Base-by-base conservation (phyloP, 768 basidiomycete genomes). In the Pholiota microspora region DNA sequence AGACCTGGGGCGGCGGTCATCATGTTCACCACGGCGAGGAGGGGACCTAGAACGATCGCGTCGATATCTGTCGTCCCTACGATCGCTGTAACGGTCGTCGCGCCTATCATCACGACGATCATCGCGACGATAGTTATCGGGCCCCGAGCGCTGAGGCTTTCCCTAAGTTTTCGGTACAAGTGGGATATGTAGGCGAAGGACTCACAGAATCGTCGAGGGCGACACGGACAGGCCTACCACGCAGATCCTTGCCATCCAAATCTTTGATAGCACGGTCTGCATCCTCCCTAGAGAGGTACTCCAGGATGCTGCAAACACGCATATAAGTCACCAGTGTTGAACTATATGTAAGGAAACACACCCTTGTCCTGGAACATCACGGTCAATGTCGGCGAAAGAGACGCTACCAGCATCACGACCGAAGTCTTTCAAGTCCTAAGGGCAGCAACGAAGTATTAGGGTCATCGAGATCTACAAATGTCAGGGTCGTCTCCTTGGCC, bases 341-440 rank as follows among this genome's bases (percentile, higher is more conserved):
- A 2, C n/a, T 8, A 24, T 18, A 24, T 4, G 34, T 29, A 27
- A 13, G 29, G 32, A 13, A 2, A 71, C 88, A 58, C 58, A 97
- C 95, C 96, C 96, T 77, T 92, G 86, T 28, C 89, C 89, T 23
- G 90, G 84, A 58, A 71, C 69, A 65, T 94, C 88, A 34, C 93
- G 87, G 67, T 98, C 95, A 57, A 98, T 88, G 67, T 98, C 96
- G 36, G 96, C 94, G 64, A 90, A 98, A 16, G 90, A 92, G 54
- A 98, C 93, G 66, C 85, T 90, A 38, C 93, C 94, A 47, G 91
- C 92, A 65, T 93, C 88, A 57, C 96, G 92, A 62, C 94, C 96
- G 58, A 95, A 98, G 68, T 98, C 96, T 73, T 98, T 98, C 69
- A 98, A 77, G 69, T 98, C 96, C 96, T 98, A 79, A 65, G 69